phyloP scores from a whole-genome alignment of 768 basidiomycete species.

The Boletus rufocinnamomeus region DNA sequence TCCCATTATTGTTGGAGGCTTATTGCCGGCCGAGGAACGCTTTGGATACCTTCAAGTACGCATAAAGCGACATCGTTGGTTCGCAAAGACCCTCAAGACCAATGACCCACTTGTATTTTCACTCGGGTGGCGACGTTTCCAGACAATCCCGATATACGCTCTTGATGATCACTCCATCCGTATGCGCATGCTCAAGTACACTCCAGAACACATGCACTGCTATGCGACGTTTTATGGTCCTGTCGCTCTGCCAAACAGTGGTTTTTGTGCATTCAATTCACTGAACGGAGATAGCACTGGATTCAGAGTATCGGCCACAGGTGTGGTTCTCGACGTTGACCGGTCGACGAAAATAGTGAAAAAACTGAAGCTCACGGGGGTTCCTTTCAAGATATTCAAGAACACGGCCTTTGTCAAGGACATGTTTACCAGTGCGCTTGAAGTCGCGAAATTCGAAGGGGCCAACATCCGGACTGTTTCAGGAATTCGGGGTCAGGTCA shows the following conservation, averaged over 20 bases:
- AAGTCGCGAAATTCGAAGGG: slow-evolving; percentile 98
- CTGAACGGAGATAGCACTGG: slow-evolving; percentile 63
- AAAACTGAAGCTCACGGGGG: slow-evolving; percentile 95
- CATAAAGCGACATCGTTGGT: slow-evolving; percentile 97
- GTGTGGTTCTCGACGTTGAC: slow-evolving; percentile 93
- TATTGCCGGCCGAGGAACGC: slow-evolving; percentile 85
- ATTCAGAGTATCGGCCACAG: slow-evolving; percentile 91
- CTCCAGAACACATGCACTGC: slow-evolving; percentile 99
- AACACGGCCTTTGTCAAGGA: slow-evolving; percentile 98
- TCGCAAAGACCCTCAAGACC: slow-evolving; percentile 85
- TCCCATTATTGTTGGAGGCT: slow-evolving; percentile 90
- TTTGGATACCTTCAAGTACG: slow-evolving; percentile 95
- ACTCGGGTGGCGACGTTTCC: slow-evolving; percentile 97
- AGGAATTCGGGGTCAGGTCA: slow-evolving; percentile 94
- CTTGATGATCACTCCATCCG: slow-evolving; percentile 97
- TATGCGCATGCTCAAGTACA: slow-evolving; percentile 99
- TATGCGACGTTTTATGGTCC: slow-evolving; percentile 98
- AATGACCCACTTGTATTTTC: slow-evolving; percentile 97
- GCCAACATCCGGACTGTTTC: slow-evolving; percentile 96
- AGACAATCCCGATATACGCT: slow-evolving; percentile 92
- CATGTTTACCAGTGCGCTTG: slow-evolving; percentile 92
- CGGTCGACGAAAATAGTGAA: slow-evolving; percentile 94
- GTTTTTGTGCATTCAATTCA: slow-evolving; percentile 96
- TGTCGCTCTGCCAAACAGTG: slow-evolving; percentile 87
- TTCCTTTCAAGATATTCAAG: slow-evolving; percentile 97